Evolutionary conservation across 441 rosid species (phyloP).

Genomic region (Erodium moschatum): DNA sequence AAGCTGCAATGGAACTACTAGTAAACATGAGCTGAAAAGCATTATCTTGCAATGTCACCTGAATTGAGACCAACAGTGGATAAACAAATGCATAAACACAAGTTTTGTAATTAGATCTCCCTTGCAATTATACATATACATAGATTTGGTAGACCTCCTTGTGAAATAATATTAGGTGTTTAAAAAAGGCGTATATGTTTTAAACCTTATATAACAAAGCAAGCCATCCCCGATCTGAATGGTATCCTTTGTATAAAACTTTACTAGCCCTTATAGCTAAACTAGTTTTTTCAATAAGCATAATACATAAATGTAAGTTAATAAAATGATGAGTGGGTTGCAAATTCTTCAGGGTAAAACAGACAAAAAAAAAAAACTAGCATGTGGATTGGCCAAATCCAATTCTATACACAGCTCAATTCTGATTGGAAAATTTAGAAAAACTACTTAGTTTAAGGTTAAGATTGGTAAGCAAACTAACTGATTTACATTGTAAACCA

Average conservation of each 20-base stretch:
- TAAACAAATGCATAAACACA: neutral
- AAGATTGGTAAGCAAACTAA: no score
- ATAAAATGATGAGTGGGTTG: no score
- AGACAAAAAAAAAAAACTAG: neutral
- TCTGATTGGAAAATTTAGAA: no score
- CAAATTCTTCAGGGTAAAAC: no score
- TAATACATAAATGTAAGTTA: no score
- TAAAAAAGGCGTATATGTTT: neutral
- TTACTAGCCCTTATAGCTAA: neutral
- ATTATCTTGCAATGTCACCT: neutral
- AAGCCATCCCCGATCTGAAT: neutral
- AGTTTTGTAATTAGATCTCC: neutral
- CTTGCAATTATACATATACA: neutral
- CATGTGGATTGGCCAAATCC: no score
- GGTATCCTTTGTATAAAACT: neutral
- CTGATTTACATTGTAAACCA: no score
- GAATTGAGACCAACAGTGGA: neutral
- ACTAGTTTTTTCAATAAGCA: neutral
- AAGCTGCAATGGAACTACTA: slow-evolving; percentile 49
- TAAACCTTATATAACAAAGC: neutral
- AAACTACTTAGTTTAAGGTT: no score
- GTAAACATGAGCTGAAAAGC: slow-evolving; percentile 17
- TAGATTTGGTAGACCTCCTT: neutral
- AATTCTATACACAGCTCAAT: no score
- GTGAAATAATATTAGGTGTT: neutral